phyloP scores from a whole-genome alignment of 805 yeast genomes.

The Ogataea pilisensis region DNA sequence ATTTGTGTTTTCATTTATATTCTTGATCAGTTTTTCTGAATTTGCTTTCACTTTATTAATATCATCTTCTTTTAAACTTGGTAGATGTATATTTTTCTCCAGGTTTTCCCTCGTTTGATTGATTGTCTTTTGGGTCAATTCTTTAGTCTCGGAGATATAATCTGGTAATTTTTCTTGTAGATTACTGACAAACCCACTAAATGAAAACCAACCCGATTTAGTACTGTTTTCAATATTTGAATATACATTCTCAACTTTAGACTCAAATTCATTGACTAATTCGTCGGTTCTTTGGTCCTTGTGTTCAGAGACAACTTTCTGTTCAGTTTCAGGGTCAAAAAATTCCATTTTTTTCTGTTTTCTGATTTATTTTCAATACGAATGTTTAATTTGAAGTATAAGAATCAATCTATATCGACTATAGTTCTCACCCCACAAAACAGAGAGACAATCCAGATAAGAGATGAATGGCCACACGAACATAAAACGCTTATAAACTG shows the following conservation, averaged over 20 bases:
- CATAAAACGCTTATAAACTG: no score
- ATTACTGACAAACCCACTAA: constrained; percentile 33
- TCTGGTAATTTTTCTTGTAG: constrained; percentile 32
- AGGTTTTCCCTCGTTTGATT: constrained; percentile 15
- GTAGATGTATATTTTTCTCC: constrained; percentile 7
- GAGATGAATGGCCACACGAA: no score
- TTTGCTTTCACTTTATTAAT: constrained; percentile 22
- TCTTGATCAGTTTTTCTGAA: constrained; percentile 23
- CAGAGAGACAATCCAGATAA: no score
- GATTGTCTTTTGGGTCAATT: constrained; percentile 15
- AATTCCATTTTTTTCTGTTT: constrained; percentile 24
- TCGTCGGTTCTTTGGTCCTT: constrained; percentile 48
- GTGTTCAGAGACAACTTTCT: constrained; percentile 19
- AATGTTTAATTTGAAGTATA: no score
- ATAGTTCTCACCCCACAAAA: no score
- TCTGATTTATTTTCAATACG: no score
- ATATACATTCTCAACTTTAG: constrained; percentile 37
- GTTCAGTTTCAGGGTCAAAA: constrained; percentile 26
- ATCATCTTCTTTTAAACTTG: constrained; percentile 22
- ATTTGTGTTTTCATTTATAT: constrained; percentile 45
- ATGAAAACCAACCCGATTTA: constrained; percentile 31
- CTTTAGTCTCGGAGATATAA: constrained; percentile 27
- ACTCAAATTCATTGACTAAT: constrained; percentile 51
- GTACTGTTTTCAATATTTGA: constrained; percentile 40
- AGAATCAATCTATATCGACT: no score